phyloP scores from a whole-genome alignment of 1,284 basidiomycete genomes.

The Cryptococcus sp. region DNA sequence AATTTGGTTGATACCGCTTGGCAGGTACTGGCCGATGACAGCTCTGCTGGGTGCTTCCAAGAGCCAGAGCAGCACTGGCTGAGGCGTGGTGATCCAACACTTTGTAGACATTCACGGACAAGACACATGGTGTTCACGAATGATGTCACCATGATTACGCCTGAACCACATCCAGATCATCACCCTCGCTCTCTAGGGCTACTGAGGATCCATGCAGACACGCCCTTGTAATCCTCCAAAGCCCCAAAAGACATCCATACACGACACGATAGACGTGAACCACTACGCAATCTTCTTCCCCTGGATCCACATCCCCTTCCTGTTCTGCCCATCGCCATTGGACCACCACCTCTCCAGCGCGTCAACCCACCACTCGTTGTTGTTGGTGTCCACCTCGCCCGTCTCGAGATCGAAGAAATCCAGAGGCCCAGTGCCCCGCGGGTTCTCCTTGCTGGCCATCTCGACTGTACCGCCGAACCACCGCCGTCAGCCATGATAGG shows the following conservation, averaged over 20 bases:
- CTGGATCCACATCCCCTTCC: slow-evolving; percentile 68
- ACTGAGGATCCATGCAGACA: too few relatives aligned
- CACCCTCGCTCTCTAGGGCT: too few relatives aligned
- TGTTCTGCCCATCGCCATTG: slow-evolving; percentile 65
- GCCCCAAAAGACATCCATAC: neutral
- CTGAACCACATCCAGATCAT: too few relatives aligned
- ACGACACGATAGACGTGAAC: neutral
- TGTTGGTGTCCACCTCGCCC: neutral
- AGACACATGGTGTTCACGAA: too few relatives aligned
- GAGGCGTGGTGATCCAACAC: too few relatives aligned
- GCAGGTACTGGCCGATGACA: neutral
- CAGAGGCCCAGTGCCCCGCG: slow-evolving; percentile 58
- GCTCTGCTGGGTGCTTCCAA: neutral
- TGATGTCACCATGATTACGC: too few relatives aligned
- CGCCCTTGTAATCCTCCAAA: neutral
- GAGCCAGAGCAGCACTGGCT: neutral
- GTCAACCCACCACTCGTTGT: slow-evolving; percentile 53
- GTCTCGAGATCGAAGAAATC: slow-evolving; percentile 61
- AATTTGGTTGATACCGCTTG: neutral
- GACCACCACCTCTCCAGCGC: slow-evolving; percentile 85
- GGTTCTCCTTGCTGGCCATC: slow-evolving; percentile 15
- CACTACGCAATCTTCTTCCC: slow-evolving; percentile 48
- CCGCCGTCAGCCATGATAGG: neutral
- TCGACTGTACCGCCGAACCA: slow-evolving; percentile 12
- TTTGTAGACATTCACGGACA: too few relatives aligned